phyloP scores from a whole-genome alignment of 2,329 filamentous ascomycete species.

The Fusarium brachygibbosum region DNA sequence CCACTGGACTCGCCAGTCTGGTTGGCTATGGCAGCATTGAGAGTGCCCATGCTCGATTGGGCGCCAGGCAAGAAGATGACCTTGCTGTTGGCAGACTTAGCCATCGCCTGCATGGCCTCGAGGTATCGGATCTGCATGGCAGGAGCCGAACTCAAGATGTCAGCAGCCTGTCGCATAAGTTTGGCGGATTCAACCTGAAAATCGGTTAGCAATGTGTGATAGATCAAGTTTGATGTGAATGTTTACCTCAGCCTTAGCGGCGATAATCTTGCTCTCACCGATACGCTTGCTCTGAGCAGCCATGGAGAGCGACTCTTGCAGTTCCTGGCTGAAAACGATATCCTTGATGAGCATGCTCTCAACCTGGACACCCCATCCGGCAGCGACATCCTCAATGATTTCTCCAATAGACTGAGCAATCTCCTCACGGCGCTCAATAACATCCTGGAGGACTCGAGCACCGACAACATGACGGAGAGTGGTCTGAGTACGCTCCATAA shows the following conservation, averaged over 20 bases:
- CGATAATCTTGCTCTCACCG: slow-evolving; percentile 98
- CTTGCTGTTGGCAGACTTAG: slow-evolving; percentile 90
- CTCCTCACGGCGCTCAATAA: slow-evolving; percentile 98
- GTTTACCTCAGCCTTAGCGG: slow-evolving; percentile 84
- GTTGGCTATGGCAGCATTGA: slow-evolving; percentile 61
- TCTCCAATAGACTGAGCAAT: slow-evolving; percentile 94
- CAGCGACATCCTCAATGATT: slow-evolving; percentile 96
- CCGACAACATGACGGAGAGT: slow-evolving; percentile 97
- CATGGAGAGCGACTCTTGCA: slow-evolving; percentile 98
- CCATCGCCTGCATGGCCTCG: slow-evolving; percentile 99
- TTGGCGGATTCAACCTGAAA: slow-evolving; percentile 87
- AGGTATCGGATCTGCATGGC: slow-evolving; percentile 99
- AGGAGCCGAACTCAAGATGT: slow-evolving; percentile 90
- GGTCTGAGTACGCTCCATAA: slow-evolving; percentile 97
- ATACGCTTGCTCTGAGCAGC: slow-evolving; percentile 98
- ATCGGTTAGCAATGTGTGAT: not conserved
- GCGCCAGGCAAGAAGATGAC: slow-evolving; percentile 83
- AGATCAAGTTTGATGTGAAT: not conserved
- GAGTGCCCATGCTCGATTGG: slow-evolving; percentile 67
- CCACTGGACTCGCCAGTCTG: slow-evolving; percentile 65
- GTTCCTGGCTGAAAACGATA: slow-evolving; percentile 94
- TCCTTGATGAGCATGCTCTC: slow-evolving; percentile 99
- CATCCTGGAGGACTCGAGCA: slow-evolving; percentile 94
- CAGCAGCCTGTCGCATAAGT: slow-evolving; percentile 91
- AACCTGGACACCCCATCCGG: slow-evolving; percentile 94